These are phyloP conservation scores for Lophiostoma macrostomum DNA, from an alignment of 495 filamentous ascomycete species.

Conservation along the genomic window DNA sequence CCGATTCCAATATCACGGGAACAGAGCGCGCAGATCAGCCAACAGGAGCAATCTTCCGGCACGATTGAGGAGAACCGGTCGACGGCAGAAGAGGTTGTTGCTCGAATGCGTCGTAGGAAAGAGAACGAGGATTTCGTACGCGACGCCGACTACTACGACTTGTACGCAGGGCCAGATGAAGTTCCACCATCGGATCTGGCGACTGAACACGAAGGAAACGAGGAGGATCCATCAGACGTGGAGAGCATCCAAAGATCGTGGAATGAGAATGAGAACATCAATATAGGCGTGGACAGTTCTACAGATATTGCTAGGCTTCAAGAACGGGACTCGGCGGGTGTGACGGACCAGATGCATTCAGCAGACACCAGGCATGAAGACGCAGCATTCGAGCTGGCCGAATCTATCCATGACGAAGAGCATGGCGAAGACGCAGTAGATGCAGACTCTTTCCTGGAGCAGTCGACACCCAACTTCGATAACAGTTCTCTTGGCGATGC, in stretches of 20 bases:
- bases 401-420: too few species aligned
- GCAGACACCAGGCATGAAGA: too few species aligned
- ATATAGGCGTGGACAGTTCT: too few species aligned
- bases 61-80: not conserved
- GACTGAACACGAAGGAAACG: constrained; percentile 12
- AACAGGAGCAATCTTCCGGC: not conserved
- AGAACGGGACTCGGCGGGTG: too few species aligned
- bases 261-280: too few species aligned
- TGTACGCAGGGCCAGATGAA: constrained; percentile 24
- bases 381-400: too few species aligned
- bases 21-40: not conserved
- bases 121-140: constrained; percentile 11
- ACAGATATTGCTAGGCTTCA: too few species aligned
- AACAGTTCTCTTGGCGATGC: not conserved
- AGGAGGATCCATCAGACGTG: not conserved
- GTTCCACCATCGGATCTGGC: constrained; percentile 1
- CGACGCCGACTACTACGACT: constrained; percentile 25
- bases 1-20: not conserved
- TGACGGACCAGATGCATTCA: too few species aligned
- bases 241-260: not conserved
- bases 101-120: not conserved
- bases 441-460: not conserved
- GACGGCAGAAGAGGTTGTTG: too few species aligned
- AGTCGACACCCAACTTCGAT: not conserved
- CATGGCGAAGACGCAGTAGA: too few species aligned